phyloP scores from a whole-genome alignment of 1,139 yeast species.

The Tardiomyces blankii region DNA sequence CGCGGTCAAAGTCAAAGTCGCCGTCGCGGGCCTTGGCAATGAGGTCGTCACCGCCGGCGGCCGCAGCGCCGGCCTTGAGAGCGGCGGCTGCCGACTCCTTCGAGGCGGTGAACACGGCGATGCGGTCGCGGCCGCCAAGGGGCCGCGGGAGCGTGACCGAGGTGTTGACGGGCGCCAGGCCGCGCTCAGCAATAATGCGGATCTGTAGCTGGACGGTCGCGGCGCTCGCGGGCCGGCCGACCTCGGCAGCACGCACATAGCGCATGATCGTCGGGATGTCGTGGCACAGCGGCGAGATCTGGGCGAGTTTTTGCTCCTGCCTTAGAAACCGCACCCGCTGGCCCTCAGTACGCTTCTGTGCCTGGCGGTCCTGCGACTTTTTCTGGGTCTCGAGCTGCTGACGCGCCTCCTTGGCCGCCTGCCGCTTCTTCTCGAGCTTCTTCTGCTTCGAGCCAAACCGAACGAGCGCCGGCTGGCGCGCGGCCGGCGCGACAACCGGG shows the following conservation, averaged over 20 bases:
- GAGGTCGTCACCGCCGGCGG: constrained; percentile 64
- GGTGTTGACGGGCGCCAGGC: constrained; percentile 67
- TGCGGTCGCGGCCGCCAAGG: constrained; percentile 45
- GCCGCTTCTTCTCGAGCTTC: constrained; percentile 2
- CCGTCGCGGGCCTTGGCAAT: constrained; percentile 49
- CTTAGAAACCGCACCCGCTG: constrained; percentile 13
- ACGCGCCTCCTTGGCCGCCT: constrained; percentile 10
- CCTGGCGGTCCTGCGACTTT: constrained; percentile 16
- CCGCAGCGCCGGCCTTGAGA: constrained; percentile 44
- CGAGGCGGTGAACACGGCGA: constrained; percentile 58
- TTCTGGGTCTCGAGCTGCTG: constrained; percentile 18
- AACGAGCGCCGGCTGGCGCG: constrained; percentile 1
- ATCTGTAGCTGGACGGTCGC: constrained; percentile 61
- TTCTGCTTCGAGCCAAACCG: constrained; percentile 14
- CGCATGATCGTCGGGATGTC: constrained; percentile 62
- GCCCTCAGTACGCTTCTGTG: constrained; percentile 16
- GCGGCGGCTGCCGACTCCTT: constrained; percentile 43
- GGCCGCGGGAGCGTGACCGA: constrained; percentile 70
- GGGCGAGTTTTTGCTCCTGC: constrained; percentile 14
- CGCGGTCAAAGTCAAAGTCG: constrained; percentile 56
- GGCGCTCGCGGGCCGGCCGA: constrained; percentile 61
- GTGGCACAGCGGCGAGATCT: constrained; percentile 47
- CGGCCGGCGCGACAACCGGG: not conserved
- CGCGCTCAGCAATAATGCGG: constrained; percentile 64
- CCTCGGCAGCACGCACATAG: constrained; percentile 80